Evolutionary conservation across 176 grass and related monocot species (phyloP), one percentile per base, ranked within the genome.

Genomic region (Cocos nucifera): DNA sequence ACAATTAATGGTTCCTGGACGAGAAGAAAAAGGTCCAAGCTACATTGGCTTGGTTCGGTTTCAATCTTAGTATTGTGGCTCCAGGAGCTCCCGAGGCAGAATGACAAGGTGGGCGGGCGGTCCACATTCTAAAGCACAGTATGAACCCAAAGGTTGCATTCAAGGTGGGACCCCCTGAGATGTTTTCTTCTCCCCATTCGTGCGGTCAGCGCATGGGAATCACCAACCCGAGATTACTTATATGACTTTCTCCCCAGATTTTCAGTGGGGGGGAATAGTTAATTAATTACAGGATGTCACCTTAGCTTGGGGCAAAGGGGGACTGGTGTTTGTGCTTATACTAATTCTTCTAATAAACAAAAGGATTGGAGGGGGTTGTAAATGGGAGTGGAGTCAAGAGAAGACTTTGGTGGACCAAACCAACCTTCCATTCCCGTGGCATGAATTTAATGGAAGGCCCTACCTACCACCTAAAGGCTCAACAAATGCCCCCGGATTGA

Each of bases 201-300:
- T 95, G 86, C 68, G 86, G 89, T 89, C 90, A 86, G 79, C 90
- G 86, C 86, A 90, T 87, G 69, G 91, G 79, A 87, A 87, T 87
- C 83, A 87, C 57, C 75, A 87, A 81, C 78, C 52, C 14, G 24
- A 75, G 54, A 24, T 60, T 58, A 27, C 55, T 69, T 55, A 73
- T 72, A 74, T 78, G 78, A 78, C 73, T 73, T 71, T 60, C 66
- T 56, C 70, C 59, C 77, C 86, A 77, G 74, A 90, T 74, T 82
- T 90, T 77, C 77, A 77, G 91, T 79, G 78, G 80, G 59, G 59
- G 74, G 76, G 55, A 77, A 83, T 87, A 75, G 71, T 71, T 84
- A 87, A 77, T 90, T 73, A 90, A 82, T 90, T 79, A 82, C 86
- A 89, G 51, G 73, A 75, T 90, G 91, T 95, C 86, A 90, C 75